Evolutionary conservation across 768 basidiomycete species (phyloP).

Genomic region (Agaricus sinodeliciosus): DNA sequence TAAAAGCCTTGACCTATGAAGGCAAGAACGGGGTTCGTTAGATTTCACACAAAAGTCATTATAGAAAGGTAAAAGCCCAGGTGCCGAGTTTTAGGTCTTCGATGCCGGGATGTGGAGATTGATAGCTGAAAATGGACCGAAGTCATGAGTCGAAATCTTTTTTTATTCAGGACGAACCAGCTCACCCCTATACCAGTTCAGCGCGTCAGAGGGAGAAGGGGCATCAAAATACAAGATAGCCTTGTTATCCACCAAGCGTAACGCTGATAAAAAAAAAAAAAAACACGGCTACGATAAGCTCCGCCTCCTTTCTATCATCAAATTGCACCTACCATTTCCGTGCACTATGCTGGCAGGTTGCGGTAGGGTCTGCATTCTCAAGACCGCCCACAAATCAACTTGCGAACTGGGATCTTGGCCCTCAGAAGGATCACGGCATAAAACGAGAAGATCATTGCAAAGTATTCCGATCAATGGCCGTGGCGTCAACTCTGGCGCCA

Average conservation of each 20-base stretch:
- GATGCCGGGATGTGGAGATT: slow-evolving; percentile 85
- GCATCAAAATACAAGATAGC: slow-evolving; percentile 88
- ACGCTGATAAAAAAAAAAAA: slow-evolving; percentile 34
- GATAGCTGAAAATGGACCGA: slow-evolving; percentile 47
- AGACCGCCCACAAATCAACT: slow-evolving; percentile 95
- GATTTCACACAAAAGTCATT: slow-evolving; percentile 1
- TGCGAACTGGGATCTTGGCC: slow-evolving; percentile 65
- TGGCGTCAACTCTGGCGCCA: slow-evolving; percentile 81
- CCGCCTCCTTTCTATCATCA: background rate
- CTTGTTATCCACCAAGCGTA: slow-evolving; percentile 88
- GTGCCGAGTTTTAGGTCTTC: slow-evolving; percentile 45
- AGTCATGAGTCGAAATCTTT: background rate
- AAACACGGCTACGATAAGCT: slow-evolving; percentile 1
- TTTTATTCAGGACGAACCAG: background rate
- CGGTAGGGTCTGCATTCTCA: slow-evolving; percentile 90
- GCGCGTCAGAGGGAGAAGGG: slow-evolving; percentile 74
- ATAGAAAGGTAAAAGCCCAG: background rate
- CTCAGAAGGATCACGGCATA: slow-evolving; percentile 82
- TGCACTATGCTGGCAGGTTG: slow-evolving; percentile 89
- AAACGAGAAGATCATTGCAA: slow-evolving; percentile 89
- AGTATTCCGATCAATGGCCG: slow-evolving; percentile 74
- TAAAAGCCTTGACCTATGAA: slow-evolving; percentile 5
- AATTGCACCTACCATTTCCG: slow-evolving; percentile 55
- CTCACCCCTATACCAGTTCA: slow-evolving; percentile 88
- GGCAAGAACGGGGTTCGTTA: background rate